Percentiles rank a stretch among this genome's conserved stretches.
These are phyloP conservation scores for Cylindrotheca fusiformis DNA, from an alignment of 108 stramenopile species.

Conservation along the genomic window DNA sequence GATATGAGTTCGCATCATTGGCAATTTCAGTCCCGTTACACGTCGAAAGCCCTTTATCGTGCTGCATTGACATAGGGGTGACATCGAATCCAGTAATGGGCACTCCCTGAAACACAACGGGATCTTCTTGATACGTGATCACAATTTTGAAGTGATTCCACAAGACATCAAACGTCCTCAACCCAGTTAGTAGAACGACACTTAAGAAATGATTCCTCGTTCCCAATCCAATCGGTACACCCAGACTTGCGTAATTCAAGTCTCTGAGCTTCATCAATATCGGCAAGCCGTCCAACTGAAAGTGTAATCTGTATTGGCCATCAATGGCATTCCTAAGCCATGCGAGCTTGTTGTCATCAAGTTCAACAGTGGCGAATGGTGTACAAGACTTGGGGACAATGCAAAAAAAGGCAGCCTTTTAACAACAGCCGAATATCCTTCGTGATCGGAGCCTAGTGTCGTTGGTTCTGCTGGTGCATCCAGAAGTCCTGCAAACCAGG, in stretches of 20 bases:
- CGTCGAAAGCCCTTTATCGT: conserved; percentile 37
- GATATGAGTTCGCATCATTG: conserved; percentile 33
- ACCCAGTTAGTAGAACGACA: no score
- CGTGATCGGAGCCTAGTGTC: neutral
- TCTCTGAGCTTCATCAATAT: conserved; percentile 40
- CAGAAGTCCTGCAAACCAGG: conserved; percentile 72
- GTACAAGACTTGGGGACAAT: conserved; percentile 34
- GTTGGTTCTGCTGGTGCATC: neutral
- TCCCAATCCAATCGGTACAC: conserved; percentile 53
- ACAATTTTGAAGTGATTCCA: conserved; percentile 38
- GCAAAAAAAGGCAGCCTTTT: conserved; percentile 40
- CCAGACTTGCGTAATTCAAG: conserved; percentile 38
- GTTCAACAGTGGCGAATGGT: conserved; percentile 37
- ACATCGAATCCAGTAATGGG: conserved; percentile 89
- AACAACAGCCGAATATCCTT: conserved; percentile 3
- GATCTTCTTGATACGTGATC: conserved; percentile 65
- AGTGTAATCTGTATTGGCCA: conserved; percentile 76
- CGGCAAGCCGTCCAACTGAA: conserved; percentile 66
- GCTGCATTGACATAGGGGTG: conserved; percentile 70
- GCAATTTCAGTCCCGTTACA: conserved; percentile 63
- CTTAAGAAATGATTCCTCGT: neutral
- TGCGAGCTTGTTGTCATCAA: conserved; percentile 39
- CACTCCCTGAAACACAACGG: conserved; percentile 50
- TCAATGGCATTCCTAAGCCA: conserved; percentile 69
- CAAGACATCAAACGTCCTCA: no score